phyloP scores from a whole-genome alignment of 805 yeast genomes.

The Blastobotrys americana region DNA sequence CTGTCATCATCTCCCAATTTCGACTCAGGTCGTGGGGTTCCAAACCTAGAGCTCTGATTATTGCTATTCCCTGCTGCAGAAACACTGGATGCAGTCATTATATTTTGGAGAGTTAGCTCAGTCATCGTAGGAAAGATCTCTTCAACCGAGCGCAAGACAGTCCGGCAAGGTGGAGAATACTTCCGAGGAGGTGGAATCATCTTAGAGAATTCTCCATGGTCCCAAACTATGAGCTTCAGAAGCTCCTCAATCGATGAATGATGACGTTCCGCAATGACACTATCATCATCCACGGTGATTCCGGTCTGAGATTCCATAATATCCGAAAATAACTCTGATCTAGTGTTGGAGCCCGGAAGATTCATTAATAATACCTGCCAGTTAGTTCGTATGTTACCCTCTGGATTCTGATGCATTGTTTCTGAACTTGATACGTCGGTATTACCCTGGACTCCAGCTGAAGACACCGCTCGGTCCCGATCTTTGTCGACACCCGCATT shows the following conservation, averaged over 20 bases:
- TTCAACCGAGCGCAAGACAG: constrained; percentile 9
- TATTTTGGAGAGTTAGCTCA: constrained; percentile 11
- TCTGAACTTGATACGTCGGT: no score
- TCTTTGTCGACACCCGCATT: not conserved
- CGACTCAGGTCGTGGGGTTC: not conserved
- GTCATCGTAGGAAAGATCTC: constrained; percentile 13
- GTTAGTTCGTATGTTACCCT: no score
- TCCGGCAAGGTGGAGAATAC: constrained; percentile 11
- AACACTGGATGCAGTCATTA: constrained; percentile 6
- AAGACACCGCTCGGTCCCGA: no score
- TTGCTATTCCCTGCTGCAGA: not conserved
- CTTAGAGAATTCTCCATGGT: constrained; percentile 23
- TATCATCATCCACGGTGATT: not conserved
- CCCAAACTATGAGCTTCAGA: constrained; percentile 33
- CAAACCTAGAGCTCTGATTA: not conserved
- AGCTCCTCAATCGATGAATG: constrained; percentile 19
- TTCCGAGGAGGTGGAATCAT: constrained; percentile 13
- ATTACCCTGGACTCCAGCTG: no score
- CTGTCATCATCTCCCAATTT: not conserved
- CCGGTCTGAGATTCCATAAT: no score
- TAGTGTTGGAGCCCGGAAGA: not conserved
- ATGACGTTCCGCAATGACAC: no score
- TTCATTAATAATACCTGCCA: constrained; percentile 1
- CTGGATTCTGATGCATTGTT: no score
- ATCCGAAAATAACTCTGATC: not conserved